Conservation (phyloP, 352 stramenopile species). For the Pythium aristosporum region DNA sequence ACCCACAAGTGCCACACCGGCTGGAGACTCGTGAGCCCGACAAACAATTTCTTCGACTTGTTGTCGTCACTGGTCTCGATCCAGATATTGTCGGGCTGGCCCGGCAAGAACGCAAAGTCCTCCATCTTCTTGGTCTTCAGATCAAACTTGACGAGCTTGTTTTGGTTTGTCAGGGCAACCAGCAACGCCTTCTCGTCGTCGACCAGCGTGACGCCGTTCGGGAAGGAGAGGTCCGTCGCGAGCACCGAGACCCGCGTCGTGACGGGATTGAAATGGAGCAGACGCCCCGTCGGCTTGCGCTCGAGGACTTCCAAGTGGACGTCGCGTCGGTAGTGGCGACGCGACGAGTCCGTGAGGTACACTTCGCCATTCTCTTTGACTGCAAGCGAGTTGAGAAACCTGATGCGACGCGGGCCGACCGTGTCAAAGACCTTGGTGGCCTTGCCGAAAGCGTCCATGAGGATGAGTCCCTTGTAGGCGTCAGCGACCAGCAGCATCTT, state of each 20-base stretch:
- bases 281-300: slow-evolving; percentile 38
- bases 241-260: slow-evolving; percentile 31
- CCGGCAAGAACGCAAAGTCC: slow-evolving; percentile 63
- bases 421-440: slow-evolving; percentile 55
- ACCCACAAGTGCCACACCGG: slow-evolving; percentile 30
- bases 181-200: slow-evolving; percentile 38
- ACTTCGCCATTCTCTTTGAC: slow-evolving; percentile 44
- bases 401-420: slow-evolving; percentile 34
- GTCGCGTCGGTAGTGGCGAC: slow-evolving; percentile 43
- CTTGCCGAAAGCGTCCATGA: slow-evolving; percentile 54
- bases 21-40: slow-evolving; percentile 39
- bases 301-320: slow-evolving; percentile 54
- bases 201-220: slow-evolving; percentile 48
- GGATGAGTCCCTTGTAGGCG: slow-evolving; percentile 54
- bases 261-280: slow-evolving; percentile 48
- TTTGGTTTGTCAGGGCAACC: slow-evolving; percentile 47
- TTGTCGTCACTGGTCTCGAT: slow-evolving; percentile 22
- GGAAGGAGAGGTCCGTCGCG: slow-evolving; percentile 37
- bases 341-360: slow-evolving; percentile 60
- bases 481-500: slow-evolving; percentile 63
- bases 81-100: slow-evolving; percentile 51
- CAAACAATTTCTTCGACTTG: slow-evolving; percentile 34
- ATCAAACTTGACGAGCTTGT: slow-evolving; percentile 60
- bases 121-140: slow-evolving; percentile 39
- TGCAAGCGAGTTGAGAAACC: slow-evolving; percentile 52